phyloP scores from a whole-genome alignment of 176 grass and related monocot genomes.

The Guadua angustifolia region DNA sequence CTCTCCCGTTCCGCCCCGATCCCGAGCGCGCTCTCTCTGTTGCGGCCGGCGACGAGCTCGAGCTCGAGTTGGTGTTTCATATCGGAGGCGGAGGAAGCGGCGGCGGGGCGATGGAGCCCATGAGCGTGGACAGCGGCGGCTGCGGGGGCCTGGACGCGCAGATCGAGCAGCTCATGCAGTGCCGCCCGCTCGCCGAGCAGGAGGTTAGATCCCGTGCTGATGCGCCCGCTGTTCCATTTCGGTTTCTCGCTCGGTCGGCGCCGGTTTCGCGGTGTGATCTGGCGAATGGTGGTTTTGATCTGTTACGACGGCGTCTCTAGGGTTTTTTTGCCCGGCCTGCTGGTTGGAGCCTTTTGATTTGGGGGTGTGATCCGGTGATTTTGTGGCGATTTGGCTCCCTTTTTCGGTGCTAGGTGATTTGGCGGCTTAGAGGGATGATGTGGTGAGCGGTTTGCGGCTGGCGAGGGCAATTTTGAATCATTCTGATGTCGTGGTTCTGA shows the following conservation, averaged over 20 bases:
- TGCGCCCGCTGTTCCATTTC: neutral
- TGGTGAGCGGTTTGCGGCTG: constrained; percentile 1
- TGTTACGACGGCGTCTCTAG: constrained; percentile 36
- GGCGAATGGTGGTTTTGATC: constrained; percentile 37
- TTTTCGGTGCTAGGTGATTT: neutral
- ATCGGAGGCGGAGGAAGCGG: constrained; percentile 4
- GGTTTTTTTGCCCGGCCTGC: constrained; percentile 28
- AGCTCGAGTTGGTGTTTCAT: constrained; percentile 47
- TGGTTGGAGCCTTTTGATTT: neutral
- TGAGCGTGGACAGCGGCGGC: constrained; percentile 60
- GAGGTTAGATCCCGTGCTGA: constrained; percentile 55
- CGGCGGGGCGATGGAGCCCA: constrained; percentile 47
- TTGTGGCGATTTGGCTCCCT: neutral
- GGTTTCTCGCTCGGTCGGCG: neutral
- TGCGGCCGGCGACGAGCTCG: constrained; percentile 38
- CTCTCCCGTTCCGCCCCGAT: constrained; percentile 17
- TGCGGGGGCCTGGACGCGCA: constrained; percentile 77
- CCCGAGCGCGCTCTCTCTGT: neutral
- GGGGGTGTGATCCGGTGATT: constrained; percentile 34
- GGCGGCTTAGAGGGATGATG: neutral
- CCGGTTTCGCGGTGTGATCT: constrained; percentile 12
- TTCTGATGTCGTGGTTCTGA: constrained; percentile 26
- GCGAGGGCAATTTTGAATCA: constrained; percentile 13
- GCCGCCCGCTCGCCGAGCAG: constrained; percentile 89
- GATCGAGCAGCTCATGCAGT: constrained; percentile 99